Evolutionary conservation across 2,329 filamentous ascomycete species (phyloP), one percentile per base, ranked within the genome.

Genomic region (Thelonectria olida): DNA sequence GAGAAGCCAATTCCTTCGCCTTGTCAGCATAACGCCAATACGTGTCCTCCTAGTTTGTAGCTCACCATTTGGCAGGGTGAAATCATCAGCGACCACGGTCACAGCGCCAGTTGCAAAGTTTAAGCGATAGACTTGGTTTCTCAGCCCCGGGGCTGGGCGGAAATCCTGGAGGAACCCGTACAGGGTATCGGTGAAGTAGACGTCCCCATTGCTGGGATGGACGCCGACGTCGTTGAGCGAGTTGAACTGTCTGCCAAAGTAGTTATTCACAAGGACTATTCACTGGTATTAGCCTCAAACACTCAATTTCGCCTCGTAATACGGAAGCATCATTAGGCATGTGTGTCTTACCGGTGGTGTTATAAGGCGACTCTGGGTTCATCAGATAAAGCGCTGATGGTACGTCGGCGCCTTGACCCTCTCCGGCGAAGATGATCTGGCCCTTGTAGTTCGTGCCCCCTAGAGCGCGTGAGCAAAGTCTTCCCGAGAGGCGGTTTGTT

Each of bases 141-240:
- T 84, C 10, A 88, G 70, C 0, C 81, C 81, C 0, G 86, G 86
- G 6, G 72, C 64, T 0, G 83, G 83, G 0, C 87, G 80, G 66
- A 89, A 88, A 22, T 84, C 79, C 68, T 89, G 87, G 41, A 84
- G 78, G 61, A 80, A 84, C 3, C 85, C 88, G 64, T 90, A 90
- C 7, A 82, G 79, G 0, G 85, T 83, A 59, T 90, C 87, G 2
- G 87, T 90, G 67, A 90, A 89, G 77, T 88, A 90, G n/a, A 90
- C 75, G 23, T 86, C 81, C n/a, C 81, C 80, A 58, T 83, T 87
- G 10, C 73, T 71, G 27, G 85, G 80, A 64, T 88, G 81, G 56
- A 86, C 70, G 1, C 81, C 79, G 0, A 85, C 79, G 61, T 90
- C 87, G 64, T 89, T 89, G 10, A 88, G 74, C 0, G 85, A 88